Percentiles rank a stretch among this genome's conserved stretches.
Conservation (phyloP, 2,329 filamentous ascomycete genomes). For the Sodiomyces alkalinus region DNA sequence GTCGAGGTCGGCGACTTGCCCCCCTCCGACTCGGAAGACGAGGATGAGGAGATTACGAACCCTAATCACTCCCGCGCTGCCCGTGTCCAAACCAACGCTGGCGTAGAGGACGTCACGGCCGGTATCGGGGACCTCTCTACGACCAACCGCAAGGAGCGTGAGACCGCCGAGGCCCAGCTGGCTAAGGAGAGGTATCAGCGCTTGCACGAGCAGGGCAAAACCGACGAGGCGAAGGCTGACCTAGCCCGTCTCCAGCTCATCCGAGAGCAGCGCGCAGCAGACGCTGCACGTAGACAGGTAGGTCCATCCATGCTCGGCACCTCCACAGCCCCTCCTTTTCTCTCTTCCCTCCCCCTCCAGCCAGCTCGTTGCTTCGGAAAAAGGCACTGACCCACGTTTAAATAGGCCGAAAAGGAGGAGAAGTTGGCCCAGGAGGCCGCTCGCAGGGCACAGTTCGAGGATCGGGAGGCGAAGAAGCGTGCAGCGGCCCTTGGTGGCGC, state of each 20-base stretch:
- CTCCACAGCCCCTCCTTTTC: neutral
- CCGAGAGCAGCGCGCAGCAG: conserved; percentile 71
- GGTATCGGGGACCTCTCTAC: conserved; percentile 38
- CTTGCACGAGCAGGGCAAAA: conserved; percentile 88
- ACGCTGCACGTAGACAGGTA: conserved; percentile 70
- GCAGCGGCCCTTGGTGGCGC: conserved; percentile 34
- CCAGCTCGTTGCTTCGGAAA: too few species aligned
- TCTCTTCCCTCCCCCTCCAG: too few species aligned
- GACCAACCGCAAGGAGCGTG: conserved; percentile 37
- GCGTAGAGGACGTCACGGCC: conserved; percentile 24
- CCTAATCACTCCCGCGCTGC: conserved; percentile 78
- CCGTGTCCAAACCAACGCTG: conserved; percentile 36
- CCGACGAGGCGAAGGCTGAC: conserved; percentile 85
- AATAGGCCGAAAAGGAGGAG: conserved; percentile 43
- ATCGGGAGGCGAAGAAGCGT: conserved; percentile 39
- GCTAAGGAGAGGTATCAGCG: conserved; percentile 86
- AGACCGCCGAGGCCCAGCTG: conserved; percentile 74
- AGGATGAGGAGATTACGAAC: conserved; percentile 60
- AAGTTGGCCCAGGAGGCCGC: conserved; percentile 33
- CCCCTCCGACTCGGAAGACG: conserved; percentile 50
- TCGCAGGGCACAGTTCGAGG: conserved; percentile 35
- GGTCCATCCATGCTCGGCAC: neutral
- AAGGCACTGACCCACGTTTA: too few species aligned
- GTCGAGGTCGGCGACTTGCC: conserved; percentile 80
- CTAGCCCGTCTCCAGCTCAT: conserved; percentile 70